A percentile compares a stretch with the other conserved stretches of the same genome.
Evolutionary conservation across 306 rosid genomes (phyloP).

Genomic region (Quercus ilex): DNA sequence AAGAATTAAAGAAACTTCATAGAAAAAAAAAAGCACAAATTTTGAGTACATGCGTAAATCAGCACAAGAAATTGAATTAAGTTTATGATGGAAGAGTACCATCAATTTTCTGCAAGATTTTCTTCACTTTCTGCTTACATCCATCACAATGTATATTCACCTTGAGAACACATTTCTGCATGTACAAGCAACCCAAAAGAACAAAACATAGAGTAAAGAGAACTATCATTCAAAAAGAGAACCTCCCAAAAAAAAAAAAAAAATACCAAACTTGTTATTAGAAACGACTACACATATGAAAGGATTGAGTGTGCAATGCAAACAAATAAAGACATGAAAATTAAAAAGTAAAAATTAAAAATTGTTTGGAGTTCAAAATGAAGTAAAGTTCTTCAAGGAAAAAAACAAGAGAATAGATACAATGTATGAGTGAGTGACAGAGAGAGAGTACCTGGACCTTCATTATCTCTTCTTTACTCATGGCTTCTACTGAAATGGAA

Average conservation of each 20-base stretch:
- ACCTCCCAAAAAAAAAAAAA: background rate
- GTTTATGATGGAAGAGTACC: slow-evolving; percentile 33
- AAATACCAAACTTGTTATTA: background rate
- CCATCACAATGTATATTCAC: slow-evolving; percentile 99
- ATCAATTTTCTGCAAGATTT: slow-evolving; percentile 87
- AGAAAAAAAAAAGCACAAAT: background rate
- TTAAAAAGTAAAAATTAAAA: no score
- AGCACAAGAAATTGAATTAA: background rate
- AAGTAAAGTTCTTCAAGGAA: slow-evolving; percentile 4
- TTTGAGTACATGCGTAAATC: background rate
- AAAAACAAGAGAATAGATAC: background rate
- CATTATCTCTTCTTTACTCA: slow-evolving; percentile 87
- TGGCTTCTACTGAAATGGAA: slow-evolving; percentile 33
- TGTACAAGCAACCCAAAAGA: slow-evolving; percentile 41
- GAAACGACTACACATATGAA: background rate
- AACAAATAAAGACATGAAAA: background rate
- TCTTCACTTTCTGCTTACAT: slow-evolving; percentile 91
- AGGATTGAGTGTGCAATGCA: background rate
- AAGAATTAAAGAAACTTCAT: background rate
- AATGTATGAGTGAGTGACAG: background rate
- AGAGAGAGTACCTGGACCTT: slow-evolving; percentile 79
- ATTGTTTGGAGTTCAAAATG: slow-evolving; percentile 1
- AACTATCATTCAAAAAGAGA: slow-evolving; percentile 1
- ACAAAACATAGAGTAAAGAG: slow-evolving; percentile 28
- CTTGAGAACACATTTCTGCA: slow-evolving; percentile 91